phyloP scores from a whole-genome alignment of 192 early-diverging fungal species.

The Hyaloraphidium curvatum region DNA sequence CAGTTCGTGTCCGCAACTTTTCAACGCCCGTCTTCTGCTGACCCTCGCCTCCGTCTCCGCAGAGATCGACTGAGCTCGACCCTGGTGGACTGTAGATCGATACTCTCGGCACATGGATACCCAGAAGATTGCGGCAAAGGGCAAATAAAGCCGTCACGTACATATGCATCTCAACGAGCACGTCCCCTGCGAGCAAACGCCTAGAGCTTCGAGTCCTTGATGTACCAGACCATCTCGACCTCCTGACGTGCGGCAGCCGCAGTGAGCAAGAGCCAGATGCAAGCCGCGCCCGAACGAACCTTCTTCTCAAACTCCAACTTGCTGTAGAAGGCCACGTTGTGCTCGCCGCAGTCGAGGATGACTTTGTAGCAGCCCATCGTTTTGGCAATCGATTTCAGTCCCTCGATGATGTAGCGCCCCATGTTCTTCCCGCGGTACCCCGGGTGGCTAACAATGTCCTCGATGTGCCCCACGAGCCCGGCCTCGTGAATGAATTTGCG shows the following conservation, averaged over 20 bases:
- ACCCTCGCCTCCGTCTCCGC: too few species aligned
- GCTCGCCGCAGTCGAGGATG: constrained; percentile 31
- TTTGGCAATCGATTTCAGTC: constrained; percentile 55
- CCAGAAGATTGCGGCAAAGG: not conserved
- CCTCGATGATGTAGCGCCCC: constrained; percentile 57
- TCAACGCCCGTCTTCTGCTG: too few species aligned
- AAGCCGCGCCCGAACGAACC: constrained; percentile 1
- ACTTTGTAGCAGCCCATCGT: constrained; percentile 73
- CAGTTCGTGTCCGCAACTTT: not conserved
- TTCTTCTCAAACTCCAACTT: constrained; percentile 68
- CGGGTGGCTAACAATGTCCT: constrained; percentile 42
- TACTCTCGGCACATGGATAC: not conserved
- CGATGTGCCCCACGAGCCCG: constrained; percentile 78
- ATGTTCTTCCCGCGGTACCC: constrained; percentile 32
- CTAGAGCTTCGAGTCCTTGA: not conserved
- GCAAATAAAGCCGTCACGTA: not conserved
- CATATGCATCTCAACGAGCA: not conserved
- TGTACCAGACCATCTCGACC: not conserved
- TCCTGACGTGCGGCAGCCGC: not conserved
- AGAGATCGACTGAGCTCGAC: not conserved
- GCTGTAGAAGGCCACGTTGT: constrained; percentile 79
- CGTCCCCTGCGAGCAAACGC: not conserved
- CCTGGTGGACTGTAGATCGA: not conserved
- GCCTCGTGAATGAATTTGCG: constrained; percentile 72
- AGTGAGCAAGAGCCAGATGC: not conserved